These are phyloP conservation scores for Ceratocystis ficicola DNA, from an alignment of 2,329 filamentous ascomycete species.

Conservation along the genomic window DNA sequence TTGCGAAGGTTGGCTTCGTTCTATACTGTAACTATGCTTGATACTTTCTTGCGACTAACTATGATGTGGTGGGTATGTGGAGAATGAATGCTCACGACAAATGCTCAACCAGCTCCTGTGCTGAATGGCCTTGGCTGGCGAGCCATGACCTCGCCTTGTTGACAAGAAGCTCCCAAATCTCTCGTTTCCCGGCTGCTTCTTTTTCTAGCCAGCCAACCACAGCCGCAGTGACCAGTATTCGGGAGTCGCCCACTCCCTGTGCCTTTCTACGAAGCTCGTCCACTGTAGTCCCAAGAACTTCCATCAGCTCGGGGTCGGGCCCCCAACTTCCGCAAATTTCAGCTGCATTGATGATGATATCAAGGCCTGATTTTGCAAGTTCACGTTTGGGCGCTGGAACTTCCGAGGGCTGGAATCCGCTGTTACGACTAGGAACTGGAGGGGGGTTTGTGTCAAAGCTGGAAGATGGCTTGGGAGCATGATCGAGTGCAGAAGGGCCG, in stretches of 20 bases:
- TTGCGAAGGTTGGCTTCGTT: neutral
- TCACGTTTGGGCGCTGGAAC: neutral
- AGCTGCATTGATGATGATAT: neutral
- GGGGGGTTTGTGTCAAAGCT: neutral
- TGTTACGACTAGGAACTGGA: neutral
- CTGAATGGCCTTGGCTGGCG: neutral
- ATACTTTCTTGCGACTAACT: neutral
- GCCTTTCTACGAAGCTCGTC: slow-evolving; percentile 16
- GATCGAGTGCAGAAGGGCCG: no score
- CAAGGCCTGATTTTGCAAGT: neutral
- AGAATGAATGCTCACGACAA: neutral
- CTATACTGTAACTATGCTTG: neutral
- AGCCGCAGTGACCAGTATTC: slow-evolving; percentile 29
- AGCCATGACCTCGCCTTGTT: slow-evolving; percentile 48
- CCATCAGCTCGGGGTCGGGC: slow-evolving; percentile 25
- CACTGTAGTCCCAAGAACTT: neutral
- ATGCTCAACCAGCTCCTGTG: neutral
- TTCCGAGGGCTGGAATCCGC: neutral
- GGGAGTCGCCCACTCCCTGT: neutral
- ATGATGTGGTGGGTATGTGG: neutral
- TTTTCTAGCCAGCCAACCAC: slow-evolving; percentile 40
- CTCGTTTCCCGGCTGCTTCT: slow-evolving; percentile 35
- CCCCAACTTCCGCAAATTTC: neutral
- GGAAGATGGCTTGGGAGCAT: neutral
- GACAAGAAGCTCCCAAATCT: slow-evolving; percentile 52